Evolutionary conservation across 345 rosid species (phyloP).

Genomic region (Aurinia saxatilis): DNA sequence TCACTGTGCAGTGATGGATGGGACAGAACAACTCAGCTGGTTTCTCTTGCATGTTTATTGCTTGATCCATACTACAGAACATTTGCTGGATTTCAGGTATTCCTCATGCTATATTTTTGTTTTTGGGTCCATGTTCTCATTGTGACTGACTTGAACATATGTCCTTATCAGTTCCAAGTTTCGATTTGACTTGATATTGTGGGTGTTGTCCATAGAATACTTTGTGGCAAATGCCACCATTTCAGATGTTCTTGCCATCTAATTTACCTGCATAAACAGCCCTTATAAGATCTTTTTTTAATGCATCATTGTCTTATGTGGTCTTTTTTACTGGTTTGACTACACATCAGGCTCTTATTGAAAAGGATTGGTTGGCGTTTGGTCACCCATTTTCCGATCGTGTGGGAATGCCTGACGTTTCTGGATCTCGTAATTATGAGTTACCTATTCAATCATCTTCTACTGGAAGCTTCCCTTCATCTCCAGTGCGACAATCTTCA

Average conservation of each 20-base stretch:
- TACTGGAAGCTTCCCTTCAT: conserved; percentile 57
- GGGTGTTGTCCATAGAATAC: background rate
- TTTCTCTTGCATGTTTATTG: conserved; percentile 81
- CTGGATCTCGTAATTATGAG: conserved; percentile 55
- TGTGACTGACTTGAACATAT: conserved; percentile 3
- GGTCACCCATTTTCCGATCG: conserved; percentile 99
- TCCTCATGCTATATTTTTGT: conserved; percentile 1
- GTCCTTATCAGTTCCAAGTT: conserved; percentile 2
- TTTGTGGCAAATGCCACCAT: conserved; percentile 4
- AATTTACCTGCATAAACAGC: background rate
- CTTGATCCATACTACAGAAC: conserved; percentile 97
- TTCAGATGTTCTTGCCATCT: background rate
- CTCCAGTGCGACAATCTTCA: conserved; percentile 66
- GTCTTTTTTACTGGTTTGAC: conserved; percentile 9
- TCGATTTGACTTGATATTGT: background rate
- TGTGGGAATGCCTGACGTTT: conserved; percentile 69
- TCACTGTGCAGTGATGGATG: conserved; percentile 81
- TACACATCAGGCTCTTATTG: conserved; percentile 70
- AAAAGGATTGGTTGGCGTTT: conserved; percentile 99
- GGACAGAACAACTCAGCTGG: conserved; percentile 98
- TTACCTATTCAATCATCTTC: conserved; percentile 68
- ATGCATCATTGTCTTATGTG: conserved; percentile 11
- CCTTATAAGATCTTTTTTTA: conserved; percentile 4
- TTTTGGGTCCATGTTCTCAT: conserved; percentile 5
- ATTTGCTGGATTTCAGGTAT: conserved; percentile 93